Base-by-base conservation (phyloP, 805 yeast genomes). In the Ascoidea tarda region DNA sequence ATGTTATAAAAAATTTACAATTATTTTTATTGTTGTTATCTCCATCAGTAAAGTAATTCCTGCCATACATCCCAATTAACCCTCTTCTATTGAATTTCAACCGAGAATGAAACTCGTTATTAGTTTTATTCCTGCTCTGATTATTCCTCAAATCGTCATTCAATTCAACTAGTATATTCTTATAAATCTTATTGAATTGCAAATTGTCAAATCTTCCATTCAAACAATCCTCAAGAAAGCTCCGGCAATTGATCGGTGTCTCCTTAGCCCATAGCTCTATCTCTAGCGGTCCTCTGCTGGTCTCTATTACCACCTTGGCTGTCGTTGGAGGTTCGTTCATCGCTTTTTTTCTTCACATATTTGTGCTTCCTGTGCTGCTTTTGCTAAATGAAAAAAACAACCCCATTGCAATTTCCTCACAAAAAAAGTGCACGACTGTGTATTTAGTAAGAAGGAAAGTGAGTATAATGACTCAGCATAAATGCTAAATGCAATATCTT, bases 241-340 rank as follows among this genome's bases (percentile, higher is more conserved):
- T 59, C 44, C 71, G 60, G 33, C 75, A 60, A 1, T 79, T 71
- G 0, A 57, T 55, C 0, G 89, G 88, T 3, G 76, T 64, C 61
- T 85, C 87, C 58, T 78, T 78, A 10, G 89, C 86, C 81, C 84
- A 85, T 5, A 84, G 62, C 53, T 80, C 89, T 1, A 84, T 63
- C 32, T 73, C 77, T 0, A 84, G 63, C 2, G 69, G 65, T 0
- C 91, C 91, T 52, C 77, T 79, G 2, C 76, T 67, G 0, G 91
- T 83, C 16, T 63, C 58, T 2, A 85, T 55, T 2, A 69, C 62
- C n/a, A 80, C 82, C 57, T 75, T 76, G 4, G 84, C 86, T 6
- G 78, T 72, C 1, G 85, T 77, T 49, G 71, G 69, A n/a, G 82
- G 82, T 54, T 77, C 82, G 16, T 54, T 54, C 58, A 55, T 55